Conservation (phyloP, 306 rosid species). For the Prunus dulcis region DNA sequence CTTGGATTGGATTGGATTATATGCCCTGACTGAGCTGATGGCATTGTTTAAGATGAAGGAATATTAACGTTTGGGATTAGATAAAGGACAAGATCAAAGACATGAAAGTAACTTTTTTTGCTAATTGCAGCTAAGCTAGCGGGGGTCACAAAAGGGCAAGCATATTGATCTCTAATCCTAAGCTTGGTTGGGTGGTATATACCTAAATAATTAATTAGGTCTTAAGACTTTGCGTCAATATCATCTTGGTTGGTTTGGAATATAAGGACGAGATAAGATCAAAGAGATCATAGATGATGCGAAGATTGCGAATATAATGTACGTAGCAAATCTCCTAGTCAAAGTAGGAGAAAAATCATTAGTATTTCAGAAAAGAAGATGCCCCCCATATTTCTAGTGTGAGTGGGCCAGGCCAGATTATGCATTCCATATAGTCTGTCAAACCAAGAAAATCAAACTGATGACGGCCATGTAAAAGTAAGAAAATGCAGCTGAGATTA, state of each 20-base stretch:
- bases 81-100: not conserved
- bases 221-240: not conserved
- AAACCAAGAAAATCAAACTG: not conserved
- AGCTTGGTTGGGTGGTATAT: not conserved
- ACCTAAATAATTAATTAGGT: not conserved
- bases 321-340: not conserved
- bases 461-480: not conserved
- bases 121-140: not conserved
- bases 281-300: not conserved
- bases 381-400: not conserved
- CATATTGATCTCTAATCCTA: not conserved
- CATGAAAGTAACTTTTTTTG: no score
- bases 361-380: not conserved
- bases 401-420: not conserved
- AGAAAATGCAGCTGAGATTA: not conserved
- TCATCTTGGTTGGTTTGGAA: not conserved
- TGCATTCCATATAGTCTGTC: not conserved
- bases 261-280: not conserved
- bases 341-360: not conserved
- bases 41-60: not conserved
- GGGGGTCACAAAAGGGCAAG: not conserved
- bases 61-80: not conserved
- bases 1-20: not conserved
- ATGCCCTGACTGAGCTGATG: not conserved
- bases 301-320: not conserved